Percentiles rank a stretch among this genome's conserved stretches.
phyloP scores from a whole-genome alignment of 495 filamentous ascomycete species.

The Oleoguttula mirabilis region DNA sequence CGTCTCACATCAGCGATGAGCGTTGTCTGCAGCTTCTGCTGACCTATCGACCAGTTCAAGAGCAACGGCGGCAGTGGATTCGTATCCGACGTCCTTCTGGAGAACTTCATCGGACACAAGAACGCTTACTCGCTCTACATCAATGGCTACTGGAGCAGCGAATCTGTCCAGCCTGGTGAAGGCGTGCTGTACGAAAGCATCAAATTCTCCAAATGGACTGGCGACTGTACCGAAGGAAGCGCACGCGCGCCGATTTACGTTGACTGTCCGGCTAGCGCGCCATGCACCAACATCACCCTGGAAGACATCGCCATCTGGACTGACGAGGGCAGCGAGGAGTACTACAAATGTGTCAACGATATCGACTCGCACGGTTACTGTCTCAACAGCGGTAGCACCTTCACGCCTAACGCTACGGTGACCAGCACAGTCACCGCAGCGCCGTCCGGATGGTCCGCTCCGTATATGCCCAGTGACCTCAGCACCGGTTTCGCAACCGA shows the following conservation, averaged over 20 bases:
- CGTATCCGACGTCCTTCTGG: conserved; percentile 13
- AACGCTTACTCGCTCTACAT: conserved; percentile 19
- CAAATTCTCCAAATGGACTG: conserved; percentile 46
- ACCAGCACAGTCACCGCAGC: conserved; percentile 15
- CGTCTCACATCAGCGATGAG: not conserved
- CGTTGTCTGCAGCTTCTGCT: too few species aligned
- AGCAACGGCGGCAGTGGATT: not conserved
- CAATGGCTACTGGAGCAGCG: conserved; percentile 12
- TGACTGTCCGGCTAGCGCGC: conserved; percentile 1
- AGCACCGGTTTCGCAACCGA: conserved; percentile 25
- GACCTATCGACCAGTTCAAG: not conserved
- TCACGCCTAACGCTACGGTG: not conserved
- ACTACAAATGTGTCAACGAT: conserved; percentile 15
- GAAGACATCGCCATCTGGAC: conserved; percentile 12
- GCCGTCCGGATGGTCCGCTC: conserved; percentile 16
- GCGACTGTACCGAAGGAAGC: conserved; percentile 40
- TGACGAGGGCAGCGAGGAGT: conserved; percentile 1
- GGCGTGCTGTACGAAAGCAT: conserved; percentile 16
- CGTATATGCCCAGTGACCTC: conserved; percentile 15
- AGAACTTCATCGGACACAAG: conserved; percentile 19
- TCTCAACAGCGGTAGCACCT: not conserved
- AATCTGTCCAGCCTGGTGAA: conserved; percentile 3
- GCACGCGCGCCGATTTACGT: conserved; percentile 1
- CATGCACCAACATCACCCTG: conserved; percentile 4
- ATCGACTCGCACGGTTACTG: not conserved